Percentiles rank a stretch among this genome's conserved stretches.
Evolutionary conservation across 1,284 basidiomycete genomes (phyloP).

Genomic region (Ustilago nuda): DNA sequence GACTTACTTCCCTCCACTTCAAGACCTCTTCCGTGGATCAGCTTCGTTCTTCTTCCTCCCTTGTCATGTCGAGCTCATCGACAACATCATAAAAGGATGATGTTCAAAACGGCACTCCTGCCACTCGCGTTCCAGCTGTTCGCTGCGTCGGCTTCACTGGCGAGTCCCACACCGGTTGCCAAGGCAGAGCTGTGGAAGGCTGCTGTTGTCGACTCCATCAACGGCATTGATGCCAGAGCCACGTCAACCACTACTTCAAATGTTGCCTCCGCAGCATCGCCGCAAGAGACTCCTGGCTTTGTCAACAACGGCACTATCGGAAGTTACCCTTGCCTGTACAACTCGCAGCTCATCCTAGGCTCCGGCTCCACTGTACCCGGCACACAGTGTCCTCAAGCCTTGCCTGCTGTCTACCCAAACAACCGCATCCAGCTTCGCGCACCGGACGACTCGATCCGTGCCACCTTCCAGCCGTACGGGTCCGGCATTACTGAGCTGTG

Average conservation of each 20-base stretch:
- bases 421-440: slow-evolving; percentile 57
- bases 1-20: slow-evolving; percentile 14
- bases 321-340: slow-evolving; percentile 44
- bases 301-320: slow-evolving; percentile 63
- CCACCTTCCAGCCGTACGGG: slow-evolving; percentile 58
- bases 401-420: slow-evolving; percentile 56
- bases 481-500: slow-evolving; percentile 61
- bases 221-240: slow-evolving; percentile 10
- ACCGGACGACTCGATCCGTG: slow-evolving; percentile 61
- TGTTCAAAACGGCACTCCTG: slow-evolving; percentile 21
- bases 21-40: neutral
- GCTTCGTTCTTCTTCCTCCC: slow-evolving; percentile 1
- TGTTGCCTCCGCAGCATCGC: slow-evolving; percentile 10
- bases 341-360: slow-evolving; percentile 37
- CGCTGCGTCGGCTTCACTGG: slow-evolving; percentile 19
- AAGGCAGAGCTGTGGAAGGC: slow-evolving; percentile 13
- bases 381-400: slow-evolving; percentile 33
- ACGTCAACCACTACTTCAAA: slow-evolving; percentile 9
- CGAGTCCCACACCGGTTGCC: slow-evolving; percentile 21
- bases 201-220: slow-evolving; percentile 8
- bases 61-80: neutral
- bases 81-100: slow-evolving; percentile 8
- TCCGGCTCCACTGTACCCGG: slow-evolving; percentile 36
- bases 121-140: slow-evolving; percentile 45
- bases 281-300: slow-evolving; percentile 52